These are phyloP conservation scores for Phytophthora meadii DNA, from an alignment of 352 stramenopile genomes.

Conservation along the genomic window DNA sequence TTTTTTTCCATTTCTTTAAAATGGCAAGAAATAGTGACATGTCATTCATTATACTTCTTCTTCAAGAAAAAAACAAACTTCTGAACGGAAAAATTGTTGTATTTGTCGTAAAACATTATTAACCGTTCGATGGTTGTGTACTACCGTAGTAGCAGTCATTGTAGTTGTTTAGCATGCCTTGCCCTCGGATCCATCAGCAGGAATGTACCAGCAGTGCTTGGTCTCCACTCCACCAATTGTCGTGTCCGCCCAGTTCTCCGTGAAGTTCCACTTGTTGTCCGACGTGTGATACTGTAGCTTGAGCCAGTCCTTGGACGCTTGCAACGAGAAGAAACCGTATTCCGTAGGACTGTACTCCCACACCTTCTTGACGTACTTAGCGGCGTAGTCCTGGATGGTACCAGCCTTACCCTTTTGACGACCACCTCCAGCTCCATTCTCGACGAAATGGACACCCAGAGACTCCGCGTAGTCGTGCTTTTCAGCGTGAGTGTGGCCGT, in stretches of 20 bases:
- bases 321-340: constrained; percentile 43
- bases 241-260: neutral
- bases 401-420: constrained; percentile 61
- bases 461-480: constrained; percentile 52
- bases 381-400: constrained; percentile 49
- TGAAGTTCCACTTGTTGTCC: constrained; percentile 2
- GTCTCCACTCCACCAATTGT: constrained; percentile 5
- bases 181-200: constrained; percentile 1
- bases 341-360: constrained; percentile 39
- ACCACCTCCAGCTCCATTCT: constrained; percentile 65
- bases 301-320: constrained; percentile 53
- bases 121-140: too few species aligned
- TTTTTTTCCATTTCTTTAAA: neutral
- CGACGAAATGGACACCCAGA: constrained; percentile 61
- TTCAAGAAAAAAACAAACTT: too few species aligned
- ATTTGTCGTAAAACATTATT: too few species aligned
- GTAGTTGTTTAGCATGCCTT: neutral
- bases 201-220: constrained; percentile 10
- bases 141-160: too few species aligned
- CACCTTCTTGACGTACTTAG: constrained; percentile 47
- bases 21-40: neutral
- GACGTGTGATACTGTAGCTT: constrained; percentile 32
- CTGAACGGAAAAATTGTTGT: too few species aligned
- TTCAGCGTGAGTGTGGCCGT: constrained; percentile 27
- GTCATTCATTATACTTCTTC: neutral